These are phyloP conservation scores for Niveomyces coronatus DNA, from an alignment of 2,329 filamentous ascomycete species.

Conservation along the genomic window DNA sequence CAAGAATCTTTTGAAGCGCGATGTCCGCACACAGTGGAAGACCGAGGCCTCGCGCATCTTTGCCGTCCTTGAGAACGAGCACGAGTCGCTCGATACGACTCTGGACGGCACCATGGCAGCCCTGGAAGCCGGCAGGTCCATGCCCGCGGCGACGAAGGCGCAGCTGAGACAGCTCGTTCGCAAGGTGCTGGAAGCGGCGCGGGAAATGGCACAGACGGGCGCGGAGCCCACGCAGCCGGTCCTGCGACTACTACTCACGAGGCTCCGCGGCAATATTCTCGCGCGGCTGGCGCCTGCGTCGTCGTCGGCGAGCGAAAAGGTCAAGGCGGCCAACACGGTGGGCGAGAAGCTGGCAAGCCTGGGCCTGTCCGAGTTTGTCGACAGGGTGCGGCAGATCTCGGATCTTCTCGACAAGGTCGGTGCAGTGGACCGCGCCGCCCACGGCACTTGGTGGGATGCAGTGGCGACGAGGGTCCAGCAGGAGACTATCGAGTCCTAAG, in stretches of 20 bases:
- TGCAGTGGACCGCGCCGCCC: conserved; percentile 55
- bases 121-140: conserved; percentile 51
- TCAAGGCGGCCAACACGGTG: conserved; percentile 57
- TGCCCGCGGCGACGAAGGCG: conserved; percentile 51
- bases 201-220: conserved; percentile 31
- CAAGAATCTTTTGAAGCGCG: conserved; percentile 74
- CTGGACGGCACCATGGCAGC: conserved; percentile 53
- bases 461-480: conserved; percentile 47
- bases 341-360: conserved; percentile 59
- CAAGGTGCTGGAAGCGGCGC: conserved; percentile 42
- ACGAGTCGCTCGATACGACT: conserved; percentile 39
- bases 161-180: conserved; percentile 48
- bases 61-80: conserved; percentile 51
- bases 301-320: conserved; percentile 59
- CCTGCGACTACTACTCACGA: conserved; percentile 56
- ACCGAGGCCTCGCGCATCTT: conserved; percentile 62
- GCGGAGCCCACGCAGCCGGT: conserved; percentile 43
- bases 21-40: conserved; percentile 70
- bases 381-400: conserved; percentile 57
- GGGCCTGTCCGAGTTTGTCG: conserved; percentile 64
- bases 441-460: conserved; percentile 60
- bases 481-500: conserved; percentile 22
- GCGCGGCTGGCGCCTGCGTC: conserved; percentile 54
- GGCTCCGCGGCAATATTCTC: conserved; percentile 57
- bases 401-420: conserved; percentile 57